phyloP scores from a whole-genome alignment of 345 rosid genomes.

The Aquilaria yunnanensis region DNA sequence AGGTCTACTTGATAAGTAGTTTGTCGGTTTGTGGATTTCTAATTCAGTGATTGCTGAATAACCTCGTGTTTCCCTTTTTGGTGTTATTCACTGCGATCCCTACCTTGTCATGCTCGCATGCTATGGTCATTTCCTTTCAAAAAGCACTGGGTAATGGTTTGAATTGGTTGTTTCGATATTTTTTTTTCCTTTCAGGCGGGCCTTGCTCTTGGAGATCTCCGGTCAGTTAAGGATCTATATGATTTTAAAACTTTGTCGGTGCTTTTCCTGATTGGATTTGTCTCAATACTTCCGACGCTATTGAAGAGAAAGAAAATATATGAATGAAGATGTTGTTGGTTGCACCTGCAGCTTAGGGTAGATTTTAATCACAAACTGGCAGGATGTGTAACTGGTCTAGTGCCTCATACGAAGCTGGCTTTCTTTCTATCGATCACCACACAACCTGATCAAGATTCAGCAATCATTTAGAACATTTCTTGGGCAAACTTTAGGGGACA shows the following conservation, averaged over 20 bases:
- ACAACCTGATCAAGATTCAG: slow-evolving; percentile 6
- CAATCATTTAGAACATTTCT: slow-evolving; percentile 8
- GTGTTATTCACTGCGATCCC: not conserved
- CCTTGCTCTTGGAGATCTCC: slow-evolving; percentile 79
- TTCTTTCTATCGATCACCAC: not conserved
- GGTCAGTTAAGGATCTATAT: slow-evolving; percentile 74
- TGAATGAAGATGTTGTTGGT: slow-evolving; percentile 28
- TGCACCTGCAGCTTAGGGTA: no score
- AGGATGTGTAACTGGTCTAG: slow-evolving; percentile 8
- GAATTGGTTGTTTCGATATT: not conserved
- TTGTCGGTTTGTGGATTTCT: no score
- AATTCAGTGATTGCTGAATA: no score
- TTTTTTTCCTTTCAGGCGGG: slow-evolving; percentile 49
- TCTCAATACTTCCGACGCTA: slow-evolving; percentile 65
- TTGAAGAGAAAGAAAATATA: slow-evolving; percentile 67
- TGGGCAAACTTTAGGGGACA: slow-evolving; percentile 1
- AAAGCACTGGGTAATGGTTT: no score
- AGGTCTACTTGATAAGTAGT: no score
- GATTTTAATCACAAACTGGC: slow-evolving; percentile 4
- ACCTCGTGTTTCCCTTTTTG: no score
- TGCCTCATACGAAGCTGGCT: not conserved
- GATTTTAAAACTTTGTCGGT: slow-evolving; percentile 72
- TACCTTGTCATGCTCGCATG: no score
- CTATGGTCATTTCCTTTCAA: no score
- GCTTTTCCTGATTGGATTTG: slow-evolving; percentile 73